Evolutionary conservation across 192 early-diverging fungal genomes (phyloP), one percentile per base, ranked within the genome.

Genomic region (Coemansia sp.): DNA sequence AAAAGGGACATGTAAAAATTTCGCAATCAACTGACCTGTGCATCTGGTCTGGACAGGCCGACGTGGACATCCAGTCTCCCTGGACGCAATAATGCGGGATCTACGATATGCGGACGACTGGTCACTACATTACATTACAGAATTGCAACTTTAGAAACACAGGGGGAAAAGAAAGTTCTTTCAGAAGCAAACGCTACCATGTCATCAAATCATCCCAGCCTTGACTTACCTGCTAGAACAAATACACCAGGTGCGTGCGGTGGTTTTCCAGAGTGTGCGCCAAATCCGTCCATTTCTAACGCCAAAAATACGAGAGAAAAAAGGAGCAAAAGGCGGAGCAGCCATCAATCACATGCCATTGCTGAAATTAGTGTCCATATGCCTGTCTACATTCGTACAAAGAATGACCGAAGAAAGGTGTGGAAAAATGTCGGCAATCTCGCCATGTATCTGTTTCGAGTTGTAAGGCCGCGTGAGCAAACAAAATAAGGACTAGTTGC

Each of bases 21-120:
- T 35, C 35, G 6, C 33, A 47, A 8, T 19, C 32, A 57, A 76
- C 77, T 60, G 55, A 80, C 82, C 74, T 90, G 77, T 33, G 65
- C 67, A 52, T 89, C 75, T 14, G 94, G 94, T 3, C 82, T 40
- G 13, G 83, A 79, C 28, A 96, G 79, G 50, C 86, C 68, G 39
- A 96, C 73, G 64, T 90, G 88, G 64, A 93, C 88, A 73, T 95
- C 94, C 40, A 97, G 78, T 11, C 94, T 87, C 23, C 94, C 94
- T 11, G 94, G 94, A 44, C 95, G 87, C 73, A 95, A 59, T 30
- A 97, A 85, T 4, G 95, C 94, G 3, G 87, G 63, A 84, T 96
- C 94, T 21, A 97, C 87, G 6, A 85, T 76, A 33, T 92, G 77
- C 11, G 87, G 88, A 8, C 90, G 84, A 63, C 87, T 94, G 26